Evolutionary conservation across 805 yeast species (phyloP).

Genomic region (Ascoidea rubescens): DNA sequence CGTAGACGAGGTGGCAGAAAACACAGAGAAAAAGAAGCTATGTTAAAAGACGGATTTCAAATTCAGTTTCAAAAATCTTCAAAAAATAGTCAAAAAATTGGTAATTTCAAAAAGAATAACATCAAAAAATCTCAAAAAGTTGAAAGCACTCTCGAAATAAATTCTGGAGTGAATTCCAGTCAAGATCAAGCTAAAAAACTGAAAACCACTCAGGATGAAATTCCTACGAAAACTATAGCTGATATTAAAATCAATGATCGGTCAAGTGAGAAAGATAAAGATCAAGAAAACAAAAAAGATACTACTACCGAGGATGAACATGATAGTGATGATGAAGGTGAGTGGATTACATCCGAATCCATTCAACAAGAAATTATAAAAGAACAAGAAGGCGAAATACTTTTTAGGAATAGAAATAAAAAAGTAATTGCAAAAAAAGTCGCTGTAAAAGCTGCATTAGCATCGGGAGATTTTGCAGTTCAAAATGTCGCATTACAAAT

Average conservation of each 20-base stretch:
- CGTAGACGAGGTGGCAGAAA: slow-evolving; percentile 1
- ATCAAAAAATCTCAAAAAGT: too few species aligned
- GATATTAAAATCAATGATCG: slow-evolving; percentile 5
- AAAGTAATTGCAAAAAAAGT: slow-evolving; percentile 18
- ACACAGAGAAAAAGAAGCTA: background rate
- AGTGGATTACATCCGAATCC: slow-evolving; percentile 91
- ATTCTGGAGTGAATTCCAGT: background rate
- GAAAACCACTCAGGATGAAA: slow-evolving; percentile 9
- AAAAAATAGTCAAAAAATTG: too few species aligned
- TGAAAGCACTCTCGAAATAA: too few species aligned
- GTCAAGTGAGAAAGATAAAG: slow-evolving; percentile 1
- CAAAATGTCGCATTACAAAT: slow-evolving; percentile 90
- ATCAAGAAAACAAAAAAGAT: slow-evolving; percentile 9
- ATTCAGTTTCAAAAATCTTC: too few species aligned
- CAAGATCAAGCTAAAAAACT: background rate
- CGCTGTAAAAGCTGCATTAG: slow-evolving; percentile 62
- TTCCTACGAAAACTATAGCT: background rate
- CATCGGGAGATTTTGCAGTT: slow-evolving; percentile 95
- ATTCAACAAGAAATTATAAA: slow-evolving; percentile 53
- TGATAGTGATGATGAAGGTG: slow-evolving; percentile 64
- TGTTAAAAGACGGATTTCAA: too few species aligned
- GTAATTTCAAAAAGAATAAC: too few species aligned
- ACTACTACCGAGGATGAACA: slow-evolving; percentile 22
- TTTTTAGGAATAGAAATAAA: slow-evolving; percentile 15
- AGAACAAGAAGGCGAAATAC: slow-evolving; percentile 31